A percentile compares a stretch with the other conserved stretches of the same genome.
Evolutionary conservation across 2,329 filamentous ascomycete species (phyloP).

Genomic region (Macrophomina phaseolina): DNA sequence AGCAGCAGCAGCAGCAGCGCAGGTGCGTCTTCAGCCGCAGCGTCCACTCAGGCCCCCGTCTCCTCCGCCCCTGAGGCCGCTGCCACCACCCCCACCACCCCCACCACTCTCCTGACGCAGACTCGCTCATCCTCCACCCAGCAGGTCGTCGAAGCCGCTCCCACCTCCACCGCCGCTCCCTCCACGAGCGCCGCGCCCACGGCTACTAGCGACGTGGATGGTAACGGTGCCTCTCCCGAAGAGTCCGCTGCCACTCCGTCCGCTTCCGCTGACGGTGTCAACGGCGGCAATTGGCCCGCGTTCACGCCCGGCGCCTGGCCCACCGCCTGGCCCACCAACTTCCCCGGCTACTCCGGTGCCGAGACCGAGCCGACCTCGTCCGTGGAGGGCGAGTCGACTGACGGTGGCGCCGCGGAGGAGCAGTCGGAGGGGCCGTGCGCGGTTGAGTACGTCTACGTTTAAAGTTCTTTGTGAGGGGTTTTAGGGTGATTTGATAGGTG

Average conservation of each 20-base stretch:
- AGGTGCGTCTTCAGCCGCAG: conserved; percentile 29
- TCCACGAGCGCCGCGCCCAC: conserved; percentile 20
- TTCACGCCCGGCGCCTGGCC: conserved; percentile 14
- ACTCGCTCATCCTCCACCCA: conserved; percentile 20
- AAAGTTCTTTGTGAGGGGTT: conserved; percentile 5
- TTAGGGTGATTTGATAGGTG: not conserved
- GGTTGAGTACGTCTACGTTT: conserved; percentile 23
- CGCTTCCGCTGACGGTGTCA: not conserved
- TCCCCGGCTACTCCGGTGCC: not conserved
- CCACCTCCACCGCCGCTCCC: conserved; percentile 15
- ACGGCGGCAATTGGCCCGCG: conserved; percentile 4
- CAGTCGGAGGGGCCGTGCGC: conserved; percentile 11
- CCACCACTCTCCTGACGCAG: conserved; percentile 26
- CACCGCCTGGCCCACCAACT: conserved; percentile 7
- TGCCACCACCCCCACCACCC: conserved; percentile 3
- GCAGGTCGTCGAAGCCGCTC: conserved; percentile 19
- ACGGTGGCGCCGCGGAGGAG: not conserved
- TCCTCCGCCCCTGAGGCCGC: conserved; percentile 17
- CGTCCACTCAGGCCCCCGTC: conserved; percentile 25
- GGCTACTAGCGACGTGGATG: conserved; percentile 11
- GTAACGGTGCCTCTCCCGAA: not conserved
- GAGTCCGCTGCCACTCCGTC: not conserved
- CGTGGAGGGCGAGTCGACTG: not conserved
- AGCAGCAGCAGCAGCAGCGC: conserved; percentile 28
- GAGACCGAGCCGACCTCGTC: not conserved